phyloP scores from a whole-genome alignment of 192 early-diverging fungal species.

The Coemansia sp. region DNA sequence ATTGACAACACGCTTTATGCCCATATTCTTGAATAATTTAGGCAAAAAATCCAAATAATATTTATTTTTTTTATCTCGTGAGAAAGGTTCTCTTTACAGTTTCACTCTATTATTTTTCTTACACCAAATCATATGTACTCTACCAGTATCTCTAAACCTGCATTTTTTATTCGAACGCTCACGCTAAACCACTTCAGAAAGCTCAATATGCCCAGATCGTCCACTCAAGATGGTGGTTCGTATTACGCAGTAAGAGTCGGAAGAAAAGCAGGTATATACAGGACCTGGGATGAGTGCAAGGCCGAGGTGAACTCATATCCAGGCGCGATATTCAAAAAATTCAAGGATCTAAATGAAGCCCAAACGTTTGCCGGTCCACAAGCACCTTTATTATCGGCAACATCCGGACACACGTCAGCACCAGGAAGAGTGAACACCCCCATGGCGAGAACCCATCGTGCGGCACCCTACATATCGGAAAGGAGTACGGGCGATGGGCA shows the following conservation, averaged over 20 bases:
- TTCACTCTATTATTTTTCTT: neutral
- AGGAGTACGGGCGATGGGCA: neutral
- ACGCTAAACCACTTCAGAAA: neutral
- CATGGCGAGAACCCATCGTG: neutral
- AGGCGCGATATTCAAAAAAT: slow-evolving; percentile 66
- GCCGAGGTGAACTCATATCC: slow-evolving; percentile 55
- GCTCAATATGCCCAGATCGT: neutral
- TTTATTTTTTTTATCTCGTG: too few relatives aligned
- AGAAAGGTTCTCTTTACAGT: too few relatives aligned
- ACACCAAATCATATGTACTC: neutral
- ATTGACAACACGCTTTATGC: too few relatives aligned
- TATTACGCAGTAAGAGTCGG: slow-evolving; percentile 48
- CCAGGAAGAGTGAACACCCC: neutral
- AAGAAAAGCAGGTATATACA: slow-evolving; percentile 28
- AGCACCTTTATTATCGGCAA: neutral
- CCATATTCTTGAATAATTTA: too few relatives aligned
- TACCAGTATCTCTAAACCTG: neutral
- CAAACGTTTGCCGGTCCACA: slow-evolving; percentile 47
- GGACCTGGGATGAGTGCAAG: slow-evolving; percentile 64
- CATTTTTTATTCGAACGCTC: neutral
- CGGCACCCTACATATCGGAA: neutral
- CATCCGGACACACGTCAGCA: neutral
- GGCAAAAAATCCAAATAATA: too few relatives aligned
- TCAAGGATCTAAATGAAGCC: slow-evolving; percentile 59
- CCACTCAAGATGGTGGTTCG: neutral